Percentiles rank a stretch among this genome's conserved stretches.
These are phyloP conservation scores for Davidsoniella neocaledoniae DNA, from an alignment of 2,329 filamentous ascomycete species.

Conservation along the genomic window DNA sequence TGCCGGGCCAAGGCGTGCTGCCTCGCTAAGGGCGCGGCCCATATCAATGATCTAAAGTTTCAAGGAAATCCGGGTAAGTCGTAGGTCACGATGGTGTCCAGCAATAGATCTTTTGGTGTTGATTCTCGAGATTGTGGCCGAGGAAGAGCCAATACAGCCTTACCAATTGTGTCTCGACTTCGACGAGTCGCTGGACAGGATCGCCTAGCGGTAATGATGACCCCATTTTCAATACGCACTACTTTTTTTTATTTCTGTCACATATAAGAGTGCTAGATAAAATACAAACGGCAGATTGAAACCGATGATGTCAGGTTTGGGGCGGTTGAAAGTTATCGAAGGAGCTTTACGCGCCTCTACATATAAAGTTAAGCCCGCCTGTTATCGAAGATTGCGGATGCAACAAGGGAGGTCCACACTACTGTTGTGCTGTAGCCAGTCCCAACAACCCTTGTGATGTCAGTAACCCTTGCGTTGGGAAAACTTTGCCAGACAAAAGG, in stretches of 20 bases:
- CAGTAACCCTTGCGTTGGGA: too few relatives aligned
- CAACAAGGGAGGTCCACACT: neutral
- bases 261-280: too few relatives aligned
- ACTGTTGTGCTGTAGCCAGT: neutral
- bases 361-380: too few relatives aligned
- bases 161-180: slow-evolving; percentile 10
- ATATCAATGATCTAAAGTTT: slow-evolving; percentile 8
- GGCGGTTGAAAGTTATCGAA: neutral
- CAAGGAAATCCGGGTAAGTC: neutral
- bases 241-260: neutral
- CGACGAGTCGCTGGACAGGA: slow-evolving; percentile 5
- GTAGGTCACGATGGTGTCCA: neutral
- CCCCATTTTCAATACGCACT: neutral
- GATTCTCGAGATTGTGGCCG: neutral
- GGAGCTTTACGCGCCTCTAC: too few relatives aligned
- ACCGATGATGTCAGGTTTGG: neutral
- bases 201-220: neutral
- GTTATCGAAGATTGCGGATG: neutral
- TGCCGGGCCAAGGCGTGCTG: slow-evolving; percentile 10
- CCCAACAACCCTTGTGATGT: too few relatives aligned
- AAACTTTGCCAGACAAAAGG: too few relatives aligned
- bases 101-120: neutral
- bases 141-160: neutral
- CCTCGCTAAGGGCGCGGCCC: slow-evolving; percentile 7
- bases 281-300: neutral